Percentiles rank a stretch among this genome's conserved stretches.
Conservation (phyloP, 371 early-diverging fungal genomes). For the Mortierella sp. region DNA sequence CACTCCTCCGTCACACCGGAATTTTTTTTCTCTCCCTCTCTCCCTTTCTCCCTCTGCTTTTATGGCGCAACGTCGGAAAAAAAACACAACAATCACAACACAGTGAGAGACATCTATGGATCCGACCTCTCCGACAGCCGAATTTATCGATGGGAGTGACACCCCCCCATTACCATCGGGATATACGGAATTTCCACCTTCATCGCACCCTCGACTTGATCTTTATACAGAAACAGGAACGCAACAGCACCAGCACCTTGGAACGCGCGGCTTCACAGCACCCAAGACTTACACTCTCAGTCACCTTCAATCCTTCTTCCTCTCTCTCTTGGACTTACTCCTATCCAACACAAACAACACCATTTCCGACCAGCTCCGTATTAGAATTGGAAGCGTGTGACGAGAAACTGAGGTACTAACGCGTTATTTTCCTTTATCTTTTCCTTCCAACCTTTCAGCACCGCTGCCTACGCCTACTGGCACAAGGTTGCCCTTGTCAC, state of each 20-base stretch:
- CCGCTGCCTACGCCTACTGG: conserved; percentile 42
- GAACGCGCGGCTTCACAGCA: neutral
- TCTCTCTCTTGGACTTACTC: neutral
- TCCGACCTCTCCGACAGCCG: neutral
- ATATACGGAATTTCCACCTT: neutral
- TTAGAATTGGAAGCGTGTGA: neutral
- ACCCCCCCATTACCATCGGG: neutral
- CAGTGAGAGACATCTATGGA: neutral
- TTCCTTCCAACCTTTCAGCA: conserved; percentile 6
- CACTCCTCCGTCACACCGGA: neutral
- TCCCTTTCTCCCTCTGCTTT: neutral
- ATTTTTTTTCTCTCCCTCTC: too few species aligned
- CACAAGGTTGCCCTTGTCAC: conserved; percentile 18
- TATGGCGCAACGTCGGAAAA: neutral
- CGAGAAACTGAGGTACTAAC: neutral
- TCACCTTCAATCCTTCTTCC: neutral
- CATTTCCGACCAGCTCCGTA: neutral
- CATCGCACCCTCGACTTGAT: neutral
- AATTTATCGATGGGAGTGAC: neutral
- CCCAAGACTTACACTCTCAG: neutral
- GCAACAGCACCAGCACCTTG: neutral
- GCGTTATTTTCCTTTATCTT: neutral
- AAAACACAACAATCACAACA: neutral
- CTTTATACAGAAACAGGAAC: neutral
- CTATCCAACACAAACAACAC: neutral